Evolutionary conservation across 305 asterid species (phyloP), one percentile per base, ranked within the genome.

Genomic region (Striga hermonthica): DNA sequence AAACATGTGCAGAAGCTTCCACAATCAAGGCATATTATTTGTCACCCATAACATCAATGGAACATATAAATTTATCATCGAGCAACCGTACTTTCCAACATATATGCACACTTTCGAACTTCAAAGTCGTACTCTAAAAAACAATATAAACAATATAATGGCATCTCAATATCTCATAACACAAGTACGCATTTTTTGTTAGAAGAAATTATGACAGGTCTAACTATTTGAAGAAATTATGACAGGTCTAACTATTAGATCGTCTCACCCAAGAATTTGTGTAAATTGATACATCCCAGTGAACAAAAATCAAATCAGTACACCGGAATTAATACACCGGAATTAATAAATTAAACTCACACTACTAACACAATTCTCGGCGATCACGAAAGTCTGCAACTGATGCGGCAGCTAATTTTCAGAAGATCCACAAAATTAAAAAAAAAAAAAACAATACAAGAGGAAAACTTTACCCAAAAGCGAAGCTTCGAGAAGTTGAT

Each of bases 391-490:
- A 35, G 13, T 47, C 22, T 6, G 34, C 22, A 44, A 53, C 28
- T 38, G 41, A 11, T 10, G 8, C 15, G 14, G 38, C 13, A 35
- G 10, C 14, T 0, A 7, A 49, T 10, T 37, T 47, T 34, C n/a
- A 13, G 38, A 4, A 7, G 34, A 10, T 16, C 15, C 28, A 37
- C 54, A 50, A 39, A 44, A 41, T 39, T 60, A 53, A 6, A 53
- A 36, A 12, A 60, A 37, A 2, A 37, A 10, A 40, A 57, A 48
- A 6, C n/a, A n/a, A n/a, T n/a, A n/a, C n/a, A n/a, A n/a, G n/a
- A n/a, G n/a, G n/a, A n/a, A n/a, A n/a, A n/a, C n/a, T 63, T 75
- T 75, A 90, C 95, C 95, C 45, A 86, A 39, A 5, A 90, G 87
- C 4, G 89, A 80, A 6, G 89, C 95, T 65, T 81, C 87, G 1